Evolutionary conservation across 805 yeast species (phyloP), one percentile per base, ranked within the genome.

Genomic region (Blastobotrys americana): DNA sequence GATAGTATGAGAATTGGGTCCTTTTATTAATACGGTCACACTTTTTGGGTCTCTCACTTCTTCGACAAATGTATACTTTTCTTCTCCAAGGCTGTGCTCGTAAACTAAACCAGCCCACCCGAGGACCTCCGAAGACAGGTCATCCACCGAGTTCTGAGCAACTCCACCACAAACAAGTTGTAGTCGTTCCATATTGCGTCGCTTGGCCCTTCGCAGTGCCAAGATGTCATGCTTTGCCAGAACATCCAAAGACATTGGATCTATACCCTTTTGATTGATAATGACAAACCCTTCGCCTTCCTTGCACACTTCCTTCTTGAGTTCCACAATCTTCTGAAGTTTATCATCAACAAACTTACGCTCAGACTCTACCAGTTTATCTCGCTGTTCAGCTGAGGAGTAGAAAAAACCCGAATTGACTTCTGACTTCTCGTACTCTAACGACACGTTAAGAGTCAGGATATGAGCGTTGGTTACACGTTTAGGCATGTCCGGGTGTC

Each of bases 401-500:
- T 93, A 93, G 69, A 79, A 93, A 65, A 93, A 93, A 9, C 97
- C 89, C 2, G 96, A 84, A 68, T 93, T 93, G 42, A 93, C 96
- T 70, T 93, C 98, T 36, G 96, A 87, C 71, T 93, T 93, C 63
- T 93, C 98, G 65, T 93, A 93, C 67, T 93, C 98, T 55, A 93
- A 71, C 4, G 96, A 85, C 37, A 93, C 98, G 64, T 93, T 93
- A 56, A 93, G 74, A 43, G 86, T 93, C 60, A 93, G 73, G 27
- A 93, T 80, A 58, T 77, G 71, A 1, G 96, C 96, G 63, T 93
- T 86, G 52, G 77, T 76, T 16, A 93, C 82, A 44, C 80, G 69
- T 53, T 80, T 84, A 47, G 98, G 98, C 98, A 93, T 93, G 66
- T 93, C 98, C 38, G 98, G 98, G 71, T 93, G 98, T 64, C 98